These are phyloP conservation scores for Metschnikowia cerradonensis DNA, from an alignment of 805 yeast species.

Conservation along the genomic window DNA sequence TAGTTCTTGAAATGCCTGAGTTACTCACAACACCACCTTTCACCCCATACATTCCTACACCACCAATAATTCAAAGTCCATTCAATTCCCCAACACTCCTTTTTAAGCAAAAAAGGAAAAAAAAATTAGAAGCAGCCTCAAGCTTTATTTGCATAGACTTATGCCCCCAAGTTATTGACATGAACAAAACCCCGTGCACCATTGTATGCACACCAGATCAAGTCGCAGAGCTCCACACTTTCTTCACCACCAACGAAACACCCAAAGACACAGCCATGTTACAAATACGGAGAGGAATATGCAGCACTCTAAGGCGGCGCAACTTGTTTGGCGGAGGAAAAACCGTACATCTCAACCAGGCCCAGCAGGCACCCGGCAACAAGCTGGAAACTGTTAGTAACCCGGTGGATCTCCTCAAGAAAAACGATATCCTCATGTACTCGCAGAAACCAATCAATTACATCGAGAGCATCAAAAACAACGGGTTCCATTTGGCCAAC, in stretches of 20 bases:
- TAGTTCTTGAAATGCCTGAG: no score
- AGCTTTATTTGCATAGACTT: no score
- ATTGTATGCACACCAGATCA: not conserved
- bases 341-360: conserved; percentile 9
- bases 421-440: conserved; percentile 40
- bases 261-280: not conserved
- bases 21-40: no score
- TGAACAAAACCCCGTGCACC: not conserved
- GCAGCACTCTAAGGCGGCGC: conserved; percentile 2
- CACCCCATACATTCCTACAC: no score
- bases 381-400: conserved; percentile 38
- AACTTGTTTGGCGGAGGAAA: conserved; percentile 32
- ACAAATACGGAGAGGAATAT: not conserved
- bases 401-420: conserved; percentile 42
- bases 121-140: no score
- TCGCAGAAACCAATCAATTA: conserved; percentile 41
- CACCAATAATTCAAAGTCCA: no score
- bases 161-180: no score
- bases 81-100: no score
- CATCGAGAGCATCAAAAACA: conserved; percentile 41
- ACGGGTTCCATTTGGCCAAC: conserved; percentile 59
- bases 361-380: conserved; percentile 28
- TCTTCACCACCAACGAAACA: not conserved
- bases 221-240: not conserved
- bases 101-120: no score